Evolutionary conservation across 2,329 filamentous ascomycete genomes (phyloP), one percentile per base, ranked within the genome.

Genomic region (Xylariaceae sp.): DNA sequence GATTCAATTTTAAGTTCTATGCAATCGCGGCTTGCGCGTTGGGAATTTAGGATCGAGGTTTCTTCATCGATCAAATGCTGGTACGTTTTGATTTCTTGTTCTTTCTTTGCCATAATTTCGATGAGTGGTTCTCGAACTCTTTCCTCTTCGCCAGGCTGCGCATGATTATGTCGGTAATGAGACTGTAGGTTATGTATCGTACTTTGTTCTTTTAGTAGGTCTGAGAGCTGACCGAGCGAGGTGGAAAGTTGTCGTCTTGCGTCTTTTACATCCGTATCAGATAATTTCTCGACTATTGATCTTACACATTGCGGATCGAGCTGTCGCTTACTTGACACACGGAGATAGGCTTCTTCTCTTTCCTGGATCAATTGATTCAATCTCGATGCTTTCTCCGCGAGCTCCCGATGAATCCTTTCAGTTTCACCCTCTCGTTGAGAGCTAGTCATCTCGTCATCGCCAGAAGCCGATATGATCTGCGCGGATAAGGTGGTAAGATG

Each of bases 21-120:
- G 7, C 22, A 39, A 8, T 23, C 35, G 2, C 37, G 36, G 20
- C 45, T 40, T 17, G 33, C 35, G 16, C 22, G 20, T 19, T 51
- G 37, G 5, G 50, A 22, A 1, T 37, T 19, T 7, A 58, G 50
- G 16, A 29, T 41, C 8, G 42, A 42, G 8, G 19, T 33, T 32
- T 58, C 55, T 29, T 51, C 45, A 27, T 49, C 22, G 6, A 58
- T 27, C 5, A 54, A 37, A 12, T 33, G 42, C 39, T 45, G 22
- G 22, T 50, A 55, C 6, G 37, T 54, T 17, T 34, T n/a, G 7
- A 56, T 49, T 29, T 56, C 53, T 6, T 40, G 49, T 29, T 55
- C 44, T 20, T 46, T 52, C 17, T 44, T 38, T 1, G 44, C 45
- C 3, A 55, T 20, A 2, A 21, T 41, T 22, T 45, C 25, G 11